Evolutionary conservation across 371 early-diverging fungal genomes (phyloP).

Genomic region (Mycotypha africana): DNA sequence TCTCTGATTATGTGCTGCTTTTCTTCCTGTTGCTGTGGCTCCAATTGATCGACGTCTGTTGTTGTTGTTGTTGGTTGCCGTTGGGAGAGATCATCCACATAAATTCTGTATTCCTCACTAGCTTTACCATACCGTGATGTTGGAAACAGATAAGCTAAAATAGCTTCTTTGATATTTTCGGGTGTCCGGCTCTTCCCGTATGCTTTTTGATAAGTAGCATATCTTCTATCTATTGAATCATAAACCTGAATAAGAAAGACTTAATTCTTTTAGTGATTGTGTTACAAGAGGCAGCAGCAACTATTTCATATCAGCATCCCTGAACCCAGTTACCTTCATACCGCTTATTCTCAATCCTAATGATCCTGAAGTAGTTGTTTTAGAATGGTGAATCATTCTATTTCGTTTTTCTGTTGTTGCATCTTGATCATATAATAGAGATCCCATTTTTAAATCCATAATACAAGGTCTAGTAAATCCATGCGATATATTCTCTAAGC

Average conservation of each 20-base stretch:
- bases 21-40: too few relatives aligned
- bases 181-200: constrained; percentile 40
- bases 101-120: constrained; percentile 5
- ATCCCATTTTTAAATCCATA: constrained; percentile 78
- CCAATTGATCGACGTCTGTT: not conserved
- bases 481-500: constrained; percentile 68
- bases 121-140: constrained; percentile 24
- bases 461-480: constrained; percentile 68
- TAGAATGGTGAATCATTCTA: constrained; percentile 53
- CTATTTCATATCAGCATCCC: not conserved
- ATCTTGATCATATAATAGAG: constrained; percentile 53
- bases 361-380: constrained; percentile 49
- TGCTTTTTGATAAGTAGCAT: constrained; percentile 34
- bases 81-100: constrained; percentile 6
- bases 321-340: constrained; percentile 55
- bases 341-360: constrained; percentile 65
- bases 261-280: not conserved
- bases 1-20: not conserved
- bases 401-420: constrained; percentile 58
- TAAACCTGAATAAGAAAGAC: constrained; percentile 43
- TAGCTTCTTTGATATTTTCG: constrained; percentile 38
- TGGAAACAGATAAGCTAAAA: constrained; percentile 45
- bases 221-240: constrained; percentile 29
- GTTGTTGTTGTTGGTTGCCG: too few relatives aligned
- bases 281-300: not conserved